These are phyloP conservation scores for Hyaloscypha variabilis DNA, from an alignment of 495 filamentous ascomycete genomes.

Conservation along the genomic window DNA sequence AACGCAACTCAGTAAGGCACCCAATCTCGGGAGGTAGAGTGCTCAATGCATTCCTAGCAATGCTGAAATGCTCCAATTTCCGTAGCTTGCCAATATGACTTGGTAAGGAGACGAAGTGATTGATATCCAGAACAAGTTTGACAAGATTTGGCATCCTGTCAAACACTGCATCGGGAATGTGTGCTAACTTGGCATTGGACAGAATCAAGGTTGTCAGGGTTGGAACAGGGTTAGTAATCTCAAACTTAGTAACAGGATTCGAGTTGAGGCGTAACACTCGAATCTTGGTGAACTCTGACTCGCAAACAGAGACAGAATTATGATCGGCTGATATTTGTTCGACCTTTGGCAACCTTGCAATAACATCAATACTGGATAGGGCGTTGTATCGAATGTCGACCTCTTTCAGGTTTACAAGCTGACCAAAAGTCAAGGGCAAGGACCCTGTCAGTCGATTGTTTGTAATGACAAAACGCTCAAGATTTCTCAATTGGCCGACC, in stretches of 20 bases:
- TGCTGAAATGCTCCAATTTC: slow-evolving; percentile 87
- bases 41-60: slow-evolving; percentile 85
- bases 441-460: slow-evolving; percentile 84
- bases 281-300: slow-evolving; percentile 81
- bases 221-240: slow-evolving; percentile 73
- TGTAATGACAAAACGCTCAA: slow-evolving; percentile 92
- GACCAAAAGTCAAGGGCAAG: slow-evolving; percentile 69
- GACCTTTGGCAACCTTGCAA: slow-evolving; percentile 79
- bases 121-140: slow-evolving; percentile 88
- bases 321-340: slow-evolving; percentile 88
- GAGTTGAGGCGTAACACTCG: slow-evolving; percentile 85
- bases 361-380: slow-evolving; percentile 81
- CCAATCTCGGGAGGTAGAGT: slow-evolving; percentile 85
- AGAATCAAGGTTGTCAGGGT: slow-evolving; percentile 84
- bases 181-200: slow-evolving; percentile 82
- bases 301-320: slow-evolving; percentile 86
- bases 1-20: slow-evolving; percentile 77
- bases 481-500: slow-evolving; percentile 72
- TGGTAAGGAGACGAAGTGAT: slow-evolving; percentile 90
- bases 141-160: slow-evolving; percentile 84
- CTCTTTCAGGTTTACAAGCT: slow-evolving; percentile 79
- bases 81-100: slow-evolving; percentile 80
- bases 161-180: slow-evolving; percentile 82
- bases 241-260: slow-evolving; percentile 92
- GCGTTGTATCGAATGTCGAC: slow-evolving; percentile 93